These are phyloP conservation scores for Coemansia sp. DNA, from an alignment of 192 early-diverging fungal species.

Conservation along the genomic window DNA sequence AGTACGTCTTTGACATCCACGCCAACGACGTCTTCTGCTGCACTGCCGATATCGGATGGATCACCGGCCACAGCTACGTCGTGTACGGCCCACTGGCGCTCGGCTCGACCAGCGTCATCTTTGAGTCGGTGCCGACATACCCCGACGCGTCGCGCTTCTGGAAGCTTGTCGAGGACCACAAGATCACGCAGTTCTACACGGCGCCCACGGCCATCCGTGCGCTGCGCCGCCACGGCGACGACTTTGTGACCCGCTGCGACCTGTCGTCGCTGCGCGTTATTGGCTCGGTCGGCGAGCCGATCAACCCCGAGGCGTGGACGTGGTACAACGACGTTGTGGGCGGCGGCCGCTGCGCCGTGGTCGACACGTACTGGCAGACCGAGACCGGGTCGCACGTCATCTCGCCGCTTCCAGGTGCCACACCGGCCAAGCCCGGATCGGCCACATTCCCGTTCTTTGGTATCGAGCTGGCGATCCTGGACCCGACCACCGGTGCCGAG, in stretches of 20 bases:
- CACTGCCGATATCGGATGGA: conserved; percentile 94
- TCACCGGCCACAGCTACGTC: conserved; percentile 86
- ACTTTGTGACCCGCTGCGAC: conserved; percentile 71
- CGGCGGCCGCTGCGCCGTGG: conserved; percentile 80
- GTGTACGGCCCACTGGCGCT: conserved; percentile 87
- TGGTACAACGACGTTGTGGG: conserved; percentile 96
- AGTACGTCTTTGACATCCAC: conserved; percentile 95
- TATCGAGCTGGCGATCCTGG: conserved; percentile 80
- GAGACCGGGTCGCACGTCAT: conserved; percentile 94
- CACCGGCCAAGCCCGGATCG: conserved; percentile 87
- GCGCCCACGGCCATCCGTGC: conserved; percentile 97
- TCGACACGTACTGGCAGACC: conserved; percentile 95
- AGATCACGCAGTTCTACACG: conserved; percentile 97
- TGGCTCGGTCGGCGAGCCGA: conserved; percentile 95
- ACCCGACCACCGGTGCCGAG: conserved; percentile 80
- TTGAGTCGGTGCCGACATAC: conserved; percentile 93
- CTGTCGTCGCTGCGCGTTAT: conserved; percentile 83
- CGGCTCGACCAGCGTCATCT: conserved; percentile 89
- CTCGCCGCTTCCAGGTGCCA: conserved; percentile 86
- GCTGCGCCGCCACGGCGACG: conserved; percentile 81
- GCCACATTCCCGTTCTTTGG: conserved; percentile 98
- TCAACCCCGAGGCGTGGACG: conserved; percentile 96
- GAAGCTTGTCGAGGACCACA: conserved; percentile 82
- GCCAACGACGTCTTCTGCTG: conserved; percentile 85
- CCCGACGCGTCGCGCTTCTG: conserved; percentile 81